These are phyloP conservation scores for Cryphonectria carpinicola DNA, from an alignment of 2,329 filamentous ascomycete genomes.

Conservation along the genomic window DNA sequence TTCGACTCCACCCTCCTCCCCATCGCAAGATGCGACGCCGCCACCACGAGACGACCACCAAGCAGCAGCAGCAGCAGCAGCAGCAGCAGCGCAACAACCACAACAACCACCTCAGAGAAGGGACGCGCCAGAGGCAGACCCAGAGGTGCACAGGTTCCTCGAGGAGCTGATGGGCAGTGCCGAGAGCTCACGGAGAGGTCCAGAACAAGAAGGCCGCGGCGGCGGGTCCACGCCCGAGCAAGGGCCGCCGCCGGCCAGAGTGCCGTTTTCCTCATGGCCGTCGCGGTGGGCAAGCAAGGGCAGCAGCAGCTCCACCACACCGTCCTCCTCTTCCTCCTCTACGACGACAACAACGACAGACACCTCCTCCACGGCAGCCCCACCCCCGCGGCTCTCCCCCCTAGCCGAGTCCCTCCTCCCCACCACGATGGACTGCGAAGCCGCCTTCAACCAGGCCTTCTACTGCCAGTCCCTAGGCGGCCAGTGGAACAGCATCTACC, in stretches of 20 bases:
- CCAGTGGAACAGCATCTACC: slow-evolving; percentile 90
- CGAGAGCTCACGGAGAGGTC: not conserved
- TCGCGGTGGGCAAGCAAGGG: slow-evolving; percentile 37
- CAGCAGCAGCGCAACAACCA: slow-evolving; percentile 20
- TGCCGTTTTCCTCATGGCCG: slow-evolving; percentile 37
- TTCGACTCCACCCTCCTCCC: slow-evolving; percentile 37
- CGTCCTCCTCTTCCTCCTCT: slow-evolving; percentile 25
- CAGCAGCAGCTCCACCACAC: slow-evolving; percentile 35
- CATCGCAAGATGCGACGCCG: slow-evolving; percentile 25
- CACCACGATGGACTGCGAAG: slow-evolving; percentile 82
- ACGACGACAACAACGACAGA: too few species aligned
- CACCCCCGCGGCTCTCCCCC: slow-evolving; percentile 40
- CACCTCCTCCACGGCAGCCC: slow-evolving; percentile 21
- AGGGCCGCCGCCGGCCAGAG: slow-evolving; percentile 29
- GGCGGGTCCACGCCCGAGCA: not conserved
- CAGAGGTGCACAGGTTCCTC: slow-evolving; percentile 61
- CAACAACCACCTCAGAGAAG: slow-evolving; percentile 11
- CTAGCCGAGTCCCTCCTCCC: slow-evolving; percentile 75
- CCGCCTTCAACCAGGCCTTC: slow-evolving; percentile 90
- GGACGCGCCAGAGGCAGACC: slow-evolving; percentile 42
- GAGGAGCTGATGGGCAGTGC: slow-evolving; percentile 25
- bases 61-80: slow-evolving; percentile 23
- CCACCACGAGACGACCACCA: slow-evolving; percentile 18
- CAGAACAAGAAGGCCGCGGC: not conserved
- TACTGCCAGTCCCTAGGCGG: slow-evolving; percentile 91